Evolutionary conservation across 352 stramenopile species (phyloP).

Genomic region (Blastocystis sp.): DNA sequence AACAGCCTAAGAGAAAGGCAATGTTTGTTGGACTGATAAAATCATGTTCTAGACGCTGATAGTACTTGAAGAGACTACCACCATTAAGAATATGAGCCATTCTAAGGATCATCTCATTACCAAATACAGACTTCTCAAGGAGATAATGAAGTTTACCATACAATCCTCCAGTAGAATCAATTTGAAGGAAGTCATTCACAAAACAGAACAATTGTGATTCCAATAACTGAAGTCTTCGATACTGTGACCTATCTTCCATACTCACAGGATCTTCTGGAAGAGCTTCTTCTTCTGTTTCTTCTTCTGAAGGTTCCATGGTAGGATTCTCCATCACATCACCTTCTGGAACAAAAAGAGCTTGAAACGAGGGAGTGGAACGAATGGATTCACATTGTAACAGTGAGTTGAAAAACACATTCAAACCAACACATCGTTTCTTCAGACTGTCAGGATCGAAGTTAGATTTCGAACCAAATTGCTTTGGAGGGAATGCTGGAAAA

Average conservation of each 20-base stretch:
- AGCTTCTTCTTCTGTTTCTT: background rate
- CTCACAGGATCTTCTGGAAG: background rate
- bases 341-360: constrained; percentile 28
- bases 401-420: background rate
- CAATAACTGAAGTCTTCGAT: background rate
- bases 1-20: background rate
- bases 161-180: background rate
- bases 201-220: constrained; percentile 3
- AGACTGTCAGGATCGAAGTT: constrained; percentile 46
- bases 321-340: background rate
- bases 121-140: background rate
- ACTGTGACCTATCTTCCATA: background rate
- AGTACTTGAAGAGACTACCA: constrained; percentile 5
- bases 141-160: background rate
- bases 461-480: background rate
- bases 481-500: constrained; percentile 24
- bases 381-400: background rate
- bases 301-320: background rate
- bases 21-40: background rate
- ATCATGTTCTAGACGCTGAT: background rate
- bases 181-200: constrained; percentile 32
- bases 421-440: background rate
- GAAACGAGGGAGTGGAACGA: background rate
- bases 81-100: background rate
- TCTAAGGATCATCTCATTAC: background rate